Evolutionary conservation across 768 basidiomycete genomes (phyloP).

Genomic region (Hericium coralloides): DNA sequence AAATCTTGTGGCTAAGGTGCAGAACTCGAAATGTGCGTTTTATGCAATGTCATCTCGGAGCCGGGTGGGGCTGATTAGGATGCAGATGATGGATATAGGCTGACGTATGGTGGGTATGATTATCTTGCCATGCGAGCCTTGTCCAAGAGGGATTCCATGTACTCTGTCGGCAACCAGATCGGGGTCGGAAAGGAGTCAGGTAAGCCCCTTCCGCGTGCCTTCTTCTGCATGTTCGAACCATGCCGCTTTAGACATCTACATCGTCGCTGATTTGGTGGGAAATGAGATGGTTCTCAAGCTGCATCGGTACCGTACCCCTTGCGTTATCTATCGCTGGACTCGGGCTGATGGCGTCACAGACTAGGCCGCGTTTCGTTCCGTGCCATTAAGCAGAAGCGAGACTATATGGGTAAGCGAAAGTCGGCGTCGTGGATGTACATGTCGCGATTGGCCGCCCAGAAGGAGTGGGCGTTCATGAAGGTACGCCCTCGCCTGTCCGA

Average conservation of each 20-base stretch:
- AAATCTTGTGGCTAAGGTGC: conserved; percentile 81
- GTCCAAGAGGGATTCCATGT: conserved; percentile 81
- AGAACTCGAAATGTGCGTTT: conserved; percentile 84
- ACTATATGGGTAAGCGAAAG: conserved; percentile 92
- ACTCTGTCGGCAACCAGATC: conserved; percentile 94
- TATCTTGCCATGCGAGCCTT: conserved; percentile 90
- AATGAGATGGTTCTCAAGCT: conserved; percentile 87
- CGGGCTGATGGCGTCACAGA: conserved; percentile 29
- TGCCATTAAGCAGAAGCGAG: conserved; percentile 91
- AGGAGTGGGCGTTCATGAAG: conserved; percentile 99
- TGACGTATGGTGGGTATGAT: conserved; percentile 99
- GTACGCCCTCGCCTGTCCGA: conserved; percentile 29
- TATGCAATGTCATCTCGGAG: not conserved
- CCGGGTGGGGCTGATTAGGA: not conserved
- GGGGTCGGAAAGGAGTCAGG: conserved; percentile 98
- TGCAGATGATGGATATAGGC: conserved; percentile 89
- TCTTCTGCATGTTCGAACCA: not conserved
- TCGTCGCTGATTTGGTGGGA: conserved; percentile 80
- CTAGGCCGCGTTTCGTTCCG: conserved; percentile 97
- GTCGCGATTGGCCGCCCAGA: conserved; percentile 92
- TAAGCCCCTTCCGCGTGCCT: conserved; percentile 22
- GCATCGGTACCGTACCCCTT: conserved; percentile 55
- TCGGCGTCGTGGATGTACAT: conserved; percentile 99
- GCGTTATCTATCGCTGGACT: not conserved
- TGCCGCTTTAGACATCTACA: conserved; percentile 61